Base-by-base conservation (phyloP, 106 monocot species). In the Agapanthus africanus region DNA sequence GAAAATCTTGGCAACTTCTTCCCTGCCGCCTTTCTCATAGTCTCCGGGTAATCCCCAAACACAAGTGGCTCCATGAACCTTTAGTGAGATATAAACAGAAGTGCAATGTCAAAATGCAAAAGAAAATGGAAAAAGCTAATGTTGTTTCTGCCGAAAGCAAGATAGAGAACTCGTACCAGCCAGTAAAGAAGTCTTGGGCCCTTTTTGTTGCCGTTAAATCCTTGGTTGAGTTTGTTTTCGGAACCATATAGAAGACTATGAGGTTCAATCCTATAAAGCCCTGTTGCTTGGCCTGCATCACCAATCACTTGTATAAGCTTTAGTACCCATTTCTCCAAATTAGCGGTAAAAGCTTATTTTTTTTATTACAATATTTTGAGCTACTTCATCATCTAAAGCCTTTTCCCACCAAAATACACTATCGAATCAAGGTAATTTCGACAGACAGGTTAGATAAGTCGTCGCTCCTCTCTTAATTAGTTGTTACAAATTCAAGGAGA, bases 261-360 rank as follows among this genome's bases (percentile, higher is more conserved):
- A 83, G 8, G 78, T 80, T 83, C 34, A 83, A 37, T 13, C 87
- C 87, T 59, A 87, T 71, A 6, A 59, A 44, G 2, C 80, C 80
- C 25, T 71, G 40, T 62, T 80, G 80, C 49, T 32, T 36, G 40
- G 70, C 60, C 84, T 80, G 71, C 59, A 82, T 65, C 27, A 35
- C 30, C 33, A 26, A 26, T 38, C 22, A 25, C 8, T 38, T 26
- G 4, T 16, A 25, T 30, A 2, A 63, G 62, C 13, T 10, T 54
- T 14, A 54, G 25, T 7, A 54, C 25, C 26, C 11, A 11, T 25
- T 25, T 52, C 52, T 54, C 26, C 52, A 25, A n/a, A 54, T 54
- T 28, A 30, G 0, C 27, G 56, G 14, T 10, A 57, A 57, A 18
- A 57, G 44, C 26, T 54, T 25, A 54, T 28, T 30, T 18, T 3